phyloP scores from a whole-genome alignment of 371 early-diverging fungal species.

The Apophysomyces elegans region DNA sequence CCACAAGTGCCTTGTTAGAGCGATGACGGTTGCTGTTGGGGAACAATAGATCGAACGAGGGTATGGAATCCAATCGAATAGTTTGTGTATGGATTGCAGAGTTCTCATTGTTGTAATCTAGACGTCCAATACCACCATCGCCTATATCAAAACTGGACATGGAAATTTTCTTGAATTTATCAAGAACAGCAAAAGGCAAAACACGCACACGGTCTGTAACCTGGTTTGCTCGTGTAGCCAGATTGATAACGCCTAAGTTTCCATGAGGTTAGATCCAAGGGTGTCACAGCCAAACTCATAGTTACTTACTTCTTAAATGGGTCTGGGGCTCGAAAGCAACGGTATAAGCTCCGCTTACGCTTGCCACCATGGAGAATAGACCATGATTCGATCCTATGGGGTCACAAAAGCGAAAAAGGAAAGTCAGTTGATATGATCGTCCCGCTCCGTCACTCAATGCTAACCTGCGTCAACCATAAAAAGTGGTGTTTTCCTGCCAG shows the following conservation, averaged over 20 bases:
- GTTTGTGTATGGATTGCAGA: slow-evolving; percentile 46
- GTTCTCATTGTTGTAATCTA: slow-evolving; percentile 33
- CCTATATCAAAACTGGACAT: slow-evolving; percentile 45
- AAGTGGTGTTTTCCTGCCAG: slow-evolving; percentile 33
- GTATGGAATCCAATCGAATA: slow-evolving; percentile 44
- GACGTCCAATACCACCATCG: slow-evolving; percentile 49
- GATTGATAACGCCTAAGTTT: slow-evolving; percentile 43
- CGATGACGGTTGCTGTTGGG: slow-evolving; percentile 15
- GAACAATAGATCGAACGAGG: slow-evolving; percentile 40
- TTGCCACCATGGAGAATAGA: slow-evolving; percentile 52
- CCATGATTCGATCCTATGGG: slow-evolving; percentile 51
- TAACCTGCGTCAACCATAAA: slow-evolving; percentile 54
- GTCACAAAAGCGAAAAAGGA: neutral
- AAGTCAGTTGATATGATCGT: neutral
- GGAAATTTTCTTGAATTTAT: slow-evolving; percentile 40
- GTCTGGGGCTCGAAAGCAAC: slow-evolving; percentile 57
- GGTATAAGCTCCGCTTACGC: slow-evolving; percentile 49
- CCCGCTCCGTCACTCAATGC: neutral
- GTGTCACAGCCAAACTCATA: neutral
- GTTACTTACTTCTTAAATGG: slow-evolving; percentile 39
- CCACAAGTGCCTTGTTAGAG: slow-evolving; percentile 24
- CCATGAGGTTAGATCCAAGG: neutral
- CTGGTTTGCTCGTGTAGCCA: slow-evolving; percentile 44
- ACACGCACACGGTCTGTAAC: slow-evolving; percentile 43
- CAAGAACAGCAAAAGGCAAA: slow-evolving; percentile 50